Evolutionary conservation across 2,329 filamentous ascomycete genomes (phyloP), one percentile per base, ranked within the genome.

Genomic region (Bipolaris cookei): DNA sequence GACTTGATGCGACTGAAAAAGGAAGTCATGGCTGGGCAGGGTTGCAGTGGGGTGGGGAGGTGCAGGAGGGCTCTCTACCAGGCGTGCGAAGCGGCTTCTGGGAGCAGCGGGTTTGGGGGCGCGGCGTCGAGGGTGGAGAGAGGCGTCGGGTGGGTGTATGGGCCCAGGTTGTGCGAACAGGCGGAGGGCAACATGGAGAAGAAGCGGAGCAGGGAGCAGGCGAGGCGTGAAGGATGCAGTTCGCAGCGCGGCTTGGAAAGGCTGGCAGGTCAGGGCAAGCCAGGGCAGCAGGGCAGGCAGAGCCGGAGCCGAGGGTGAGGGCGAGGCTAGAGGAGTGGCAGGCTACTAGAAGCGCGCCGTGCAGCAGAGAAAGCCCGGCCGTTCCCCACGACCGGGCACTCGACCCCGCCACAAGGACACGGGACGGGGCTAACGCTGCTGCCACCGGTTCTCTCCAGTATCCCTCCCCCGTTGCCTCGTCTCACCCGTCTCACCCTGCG

Each of bases 1-100:
- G 77, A 76, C 71, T 83, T 83, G 70, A 84, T 78, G 67, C 82
- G 80, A 60, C 80, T 79, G 73, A 84, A 83, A 79, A 84, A 83
- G 42, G 79, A 80, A 67, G 79, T 79, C 82, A 84, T 84, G 65
- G 63, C 54, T 56, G 60, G 47, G 62, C 56, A 54, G 52, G 48
- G 50, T 54, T 3, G 21, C 21, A 30, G 41, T 53, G 55, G 58
- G 62, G 60, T 35, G 58, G 59, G 37, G 52, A 53, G 49, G 38
- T 38, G 50, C 37, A 48, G 21, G 60, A 25, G 20, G 54, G 54
- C 38, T 52, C 50, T 38, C 42, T 51, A 58, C 42, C 53, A 52
- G 47, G 53, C 58, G 63, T 56, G 63, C 61, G 58, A 39, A 30
- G 62, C 62, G 55, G 58, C 44, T 56, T 34, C 28, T 30, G 28